Percentiles rank a stretch among this genome's conserved stretches.
Conservation (phyloP, 495 filamentous ascomycete species). For the Penicillium egyptiacum region DNA sequence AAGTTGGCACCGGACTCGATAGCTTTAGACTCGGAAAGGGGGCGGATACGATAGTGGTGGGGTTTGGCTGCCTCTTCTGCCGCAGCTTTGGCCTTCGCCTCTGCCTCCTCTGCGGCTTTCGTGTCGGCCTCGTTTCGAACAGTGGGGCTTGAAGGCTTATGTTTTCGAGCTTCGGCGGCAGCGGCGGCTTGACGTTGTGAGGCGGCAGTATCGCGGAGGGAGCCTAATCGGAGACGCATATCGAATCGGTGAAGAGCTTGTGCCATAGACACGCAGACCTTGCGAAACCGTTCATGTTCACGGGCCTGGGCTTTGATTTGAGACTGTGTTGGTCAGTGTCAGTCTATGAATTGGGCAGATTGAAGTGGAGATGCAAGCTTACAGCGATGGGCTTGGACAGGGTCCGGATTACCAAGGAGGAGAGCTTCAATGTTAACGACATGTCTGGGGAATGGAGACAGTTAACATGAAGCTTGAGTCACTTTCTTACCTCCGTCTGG, state of each 20-base stretch:
- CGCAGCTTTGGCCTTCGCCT: constrained; percentile 50
- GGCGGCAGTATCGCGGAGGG: constrained; percentile 74
- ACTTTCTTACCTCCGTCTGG: constrained; percentile 1
- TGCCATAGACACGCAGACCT: constrained; percentile 69
- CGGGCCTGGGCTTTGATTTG: constrained; percentile 91
- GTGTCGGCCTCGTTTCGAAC: constrained; percentile 76
- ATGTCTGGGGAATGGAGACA: constrained; percentile 26
- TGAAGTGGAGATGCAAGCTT: constrained; percentile 26
- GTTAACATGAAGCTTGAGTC: constrained; percentile 8
- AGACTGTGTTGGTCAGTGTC: constrained; percentile 60
- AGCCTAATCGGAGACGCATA: constrained; percentile 85
- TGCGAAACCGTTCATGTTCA: constrained; percentile 88
- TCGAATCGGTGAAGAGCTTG: constrained; percentile 88
- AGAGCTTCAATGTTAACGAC: constrained; percentile 67
- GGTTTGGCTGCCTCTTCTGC: constrained; percentile 48
- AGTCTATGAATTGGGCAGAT: constrained; percentile 49
- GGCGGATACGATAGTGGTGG: constrained; percentile 59
- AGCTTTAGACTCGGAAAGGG: constrained; percentile 86
- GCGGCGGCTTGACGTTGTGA: constrained; percentile 53
- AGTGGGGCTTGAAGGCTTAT: constrained; percentile 71
- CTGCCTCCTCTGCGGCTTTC: constrained; percentile 59
- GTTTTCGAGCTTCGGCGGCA: constrained; percentile 50
- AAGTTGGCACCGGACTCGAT: constrained; percentile 97
- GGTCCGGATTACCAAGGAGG: constrained; percentile 65
- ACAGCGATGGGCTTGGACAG: constrained; percentile 74